Evolutionary conservation across 768 basidiomycete species (phyloP), one percentile per base, ranked within the genome.

Genomic region (Panellus pusillus): DNA sequence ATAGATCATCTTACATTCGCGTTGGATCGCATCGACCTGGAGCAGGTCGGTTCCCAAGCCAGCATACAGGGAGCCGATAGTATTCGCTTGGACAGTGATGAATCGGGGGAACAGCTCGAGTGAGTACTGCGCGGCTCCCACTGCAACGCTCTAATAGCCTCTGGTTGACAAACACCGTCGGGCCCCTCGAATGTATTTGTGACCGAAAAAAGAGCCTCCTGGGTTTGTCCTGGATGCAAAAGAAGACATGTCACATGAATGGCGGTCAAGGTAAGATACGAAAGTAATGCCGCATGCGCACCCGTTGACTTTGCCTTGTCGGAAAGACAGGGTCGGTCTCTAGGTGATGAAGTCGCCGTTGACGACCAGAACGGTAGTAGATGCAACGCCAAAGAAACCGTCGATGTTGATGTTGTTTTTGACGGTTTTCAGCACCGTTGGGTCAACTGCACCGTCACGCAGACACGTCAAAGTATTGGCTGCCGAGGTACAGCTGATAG

Each of bases 121-220:
- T 45, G 54, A 13, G 55, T 70, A 63, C 19, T 60, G 8, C 46
- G 59, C 17, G 9, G 55, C 58, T 11, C 40, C 58, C 4, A 51
- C 43, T 5, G 52, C 44, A 9, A 60, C 9, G 24, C 36, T 58
- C 41, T 54, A 57, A 39, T n/a, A n/a, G n/a, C n/a, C n/a, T n/a
- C n/a, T n/a, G n/a, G n/a, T 68, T 32, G 7, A 69, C 66, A 41
- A 74, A 70, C 2, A 19, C 4, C 8, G 39, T 43, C n/a, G n/a
- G n/a, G n/a, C n/a, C 73, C 73, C 40, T 74, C 73, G 35, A 65
- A 57, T 2, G 68, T 39, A n/a, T n/a, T n/a, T n/a, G n/a, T n/a
- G n/a, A n/a, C n/a, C n/a, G n/a, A n/a, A n/a, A n/a, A n/a, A n/a
- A 70, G 52, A 27, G 61, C 54, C n/a, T n/a, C n/a, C n/a, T n/a